Conservation (phyloP, 78 protist species). For the Bodo saltans region DNA sequence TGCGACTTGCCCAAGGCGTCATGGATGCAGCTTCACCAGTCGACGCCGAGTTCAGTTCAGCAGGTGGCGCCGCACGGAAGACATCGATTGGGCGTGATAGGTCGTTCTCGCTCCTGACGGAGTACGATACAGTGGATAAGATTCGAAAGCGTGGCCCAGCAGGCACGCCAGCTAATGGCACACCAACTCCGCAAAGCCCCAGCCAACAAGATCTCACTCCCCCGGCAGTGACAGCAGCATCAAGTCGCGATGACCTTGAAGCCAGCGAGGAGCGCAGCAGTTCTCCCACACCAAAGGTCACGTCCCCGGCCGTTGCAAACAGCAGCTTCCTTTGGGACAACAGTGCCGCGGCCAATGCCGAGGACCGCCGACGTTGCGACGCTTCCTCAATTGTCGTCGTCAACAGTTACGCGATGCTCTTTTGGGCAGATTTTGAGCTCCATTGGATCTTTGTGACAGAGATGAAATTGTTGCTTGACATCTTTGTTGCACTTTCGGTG, state of each 20-base stretch:
- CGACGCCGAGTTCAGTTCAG: background rate
- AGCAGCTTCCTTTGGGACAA: no score
- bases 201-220: no score
- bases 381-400: background rate
- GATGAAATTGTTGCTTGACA: background rate
- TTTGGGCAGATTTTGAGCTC: background rate
- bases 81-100: background rate
- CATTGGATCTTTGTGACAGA: background rate
- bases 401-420: background rate
- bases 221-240: no score
- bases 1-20: background rate
- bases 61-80: background rate
- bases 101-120: background rate
- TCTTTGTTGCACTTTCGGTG: background rate
- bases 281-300: no score
- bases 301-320: no score
- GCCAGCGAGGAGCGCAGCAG: no score
- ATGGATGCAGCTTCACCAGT: no score
- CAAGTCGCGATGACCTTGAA: no score
- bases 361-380: background rate
- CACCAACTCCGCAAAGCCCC: background rate
- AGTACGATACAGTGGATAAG: background rate
- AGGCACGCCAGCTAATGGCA: background rate
- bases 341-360: background rate
- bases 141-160: background rate